Base-by-base conservation (phyloP, 1,284 basidiomycete species). In the Vanrija sp. region DNA sequence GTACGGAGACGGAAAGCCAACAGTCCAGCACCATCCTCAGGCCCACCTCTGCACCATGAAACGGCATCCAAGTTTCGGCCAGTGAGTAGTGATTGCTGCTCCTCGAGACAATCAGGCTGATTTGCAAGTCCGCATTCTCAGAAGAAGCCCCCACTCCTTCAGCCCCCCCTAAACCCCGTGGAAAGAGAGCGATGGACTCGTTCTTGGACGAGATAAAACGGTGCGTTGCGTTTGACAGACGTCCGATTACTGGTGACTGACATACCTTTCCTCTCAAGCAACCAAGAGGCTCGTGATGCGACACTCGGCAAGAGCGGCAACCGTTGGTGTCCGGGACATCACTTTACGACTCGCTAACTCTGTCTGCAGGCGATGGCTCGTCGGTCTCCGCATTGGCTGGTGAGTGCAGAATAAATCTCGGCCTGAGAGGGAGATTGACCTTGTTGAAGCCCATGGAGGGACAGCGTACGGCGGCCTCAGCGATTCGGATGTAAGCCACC, bases 161-260 rank as follows among this genome's bases (percentile, higher is more conserved):
- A 23, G 83, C 85, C 3, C 68, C 80, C 3, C 80, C 84, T 0
- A 87, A 83, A 66, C 84, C 87, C 0, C 92, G 88, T 69, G 93
- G 93, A 7, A 93, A 90, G 71, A 83, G 92, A 44, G 89, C 88
- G 0, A 96, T 96, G 89, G 92, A 95, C 72, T 77, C 84, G 3
- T 97, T 96, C 70, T 78, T 96, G 44, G 89, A 94, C 65, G 91
- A 95, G 75, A 89, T 96, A 59, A 97, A 96, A 75, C 83, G 83
- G 92, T 88, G 42, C n/a, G 76, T 49, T 18, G 1, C n/a, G 4
- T 6, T 12, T 38, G 22, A 31, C 35, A n/a, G 25, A 10, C 37
- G 19, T n/a, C 14, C 25, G 22, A 9, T 3, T 20, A 14, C 15
- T 16, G 14, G 18, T 20, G 12, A 16, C 35, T 14, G 31, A 46